Base-by-base conservation (phyloP, 192 early-diverging fungal genomes). In the Lobulomyces angularis region DNA sequence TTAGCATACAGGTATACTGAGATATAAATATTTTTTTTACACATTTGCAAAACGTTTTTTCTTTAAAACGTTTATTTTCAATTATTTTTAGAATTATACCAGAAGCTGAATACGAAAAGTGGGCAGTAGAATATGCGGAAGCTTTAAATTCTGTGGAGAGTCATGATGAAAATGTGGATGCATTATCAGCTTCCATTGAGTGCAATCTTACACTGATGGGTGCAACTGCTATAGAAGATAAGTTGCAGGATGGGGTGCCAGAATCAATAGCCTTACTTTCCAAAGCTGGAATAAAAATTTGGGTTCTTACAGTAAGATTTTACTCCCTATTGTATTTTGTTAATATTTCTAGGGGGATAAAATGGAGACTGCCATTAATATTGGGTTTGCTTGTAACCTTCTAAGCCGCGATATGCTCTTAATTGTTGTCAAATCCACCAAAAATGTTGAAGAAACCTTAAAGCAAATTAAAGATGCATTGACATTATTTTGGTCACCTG, bases 301-400 rank as follows among this genome's bases (percentile, higher is more conserved):
- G 94, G 94, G 91, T 97, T 1, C 60, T 97, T 37, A 97, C 94
- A 0, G 57, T 61, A 54, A 3, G 24, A n/a, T n/a, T n/a, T n/a
- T n/a, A n/a, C n/a, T n/a, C n/a, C n/a, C n/a, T n/a, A n/a, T n/a
- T n/a, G n/a, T n/a, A n/a, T n/a, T n/a, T n/a, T n/a, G n/a, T n/a
- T n/a, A n/a, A n/a, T n/a, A n/a, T n/a, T n/a, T n/a, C n/a, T n/a
- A 65, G 63, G 94, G 94, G 26, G 94, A 97, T 62, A 95, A 95
- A 53, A 57, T 94, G 64, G 94, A 97, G 61, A 97, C 94, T 0
- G 94, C 94, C 11, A 95, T 97, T 61, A 95, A 95, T 55, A 95
- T 97, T 59, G 90, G 90, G 2, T 95, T 94, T 69, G 44, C 74
- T 12, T 65, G 62, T 48, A 64, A 71, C 46, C 48, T 78, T 2